These are phyloP conservation scores for Sugiyamaella valdiviana DNA, from an alignment of 805 yeast genomes.

Conservation along the genomic window DNA sequence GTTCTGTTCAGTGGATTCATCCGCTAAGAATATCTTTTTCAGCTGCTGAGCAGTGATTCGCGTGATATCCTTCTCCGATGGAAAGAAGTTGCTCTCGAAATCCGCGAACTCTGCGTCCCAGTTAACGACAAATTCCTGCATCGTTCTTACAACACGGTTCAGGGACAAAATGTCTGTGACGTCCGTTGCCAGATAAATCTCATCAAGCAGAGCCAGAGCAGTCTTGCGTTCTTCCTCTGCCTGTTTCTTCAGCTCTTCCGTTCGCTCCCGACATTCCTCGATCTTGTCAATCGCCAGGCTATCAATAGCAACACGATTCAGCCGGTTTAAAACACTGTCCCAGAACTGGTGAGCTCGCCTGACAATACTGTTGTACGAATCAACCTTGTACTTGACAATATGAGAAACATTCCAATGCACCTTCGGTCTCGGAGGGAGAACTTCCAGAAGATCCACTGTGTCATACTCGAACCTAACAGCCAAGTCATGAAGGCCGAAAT, in stretches of 20 bases:
- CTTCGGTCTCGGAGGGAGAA: constrained; percentile 68
- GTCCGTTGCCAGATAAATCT: constrained; percentile 47
- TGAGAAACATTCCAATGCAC: constrained; percentile 66
- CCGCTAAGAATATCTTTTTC: constrained; percentile 58
- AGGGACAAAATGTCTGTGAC: constrained; percentile 65
- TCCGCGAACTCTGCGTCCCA: constrained; percentile 84
- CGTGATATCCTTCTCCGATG: constrained; percentile 89
- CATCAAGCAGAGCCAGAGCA: constrained; percentile 42
- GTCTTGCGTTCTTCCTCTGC: constrained; percentile 46
- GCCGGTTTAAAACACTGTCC: constrained; percentile 60
- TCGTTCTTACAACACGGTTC: constrained; percentile 59
- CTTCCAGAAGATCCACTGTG: constrained; percentile 66
- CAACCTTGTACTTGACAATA: constrained; percentile 62
- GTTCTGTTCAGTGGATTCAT: constrained; percentile 32
- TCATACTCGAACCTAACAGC: constrained; percentile 77
- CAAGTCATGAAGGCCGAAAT: constrained; percentile 73
- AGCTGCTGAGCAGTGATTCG: constrained; percentile 84
- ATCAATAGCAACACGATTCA: constrained; percentile 73
- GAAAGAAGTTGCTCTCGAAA: constrained; percentile 73
- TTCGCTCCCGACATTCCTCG: constrained; percentile 57
- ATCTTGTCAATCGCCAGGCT: constrained; percentile 64
- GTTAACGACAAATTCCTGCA: constrained; percentile 74
- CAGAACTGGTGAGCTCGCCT: constrained; percentile 57
- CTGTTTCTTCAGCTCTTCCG: constrained; percentile 51
- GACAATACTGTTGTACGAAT: constrained; percentile 48